A percentile compares a stretch with the other conserved stretches of the same genome.
These are phyloP conservation scores for Nepenthes alata DNA, from an alignment of 179 eudicot genomes.

Conservation along the genomic window DNA sequence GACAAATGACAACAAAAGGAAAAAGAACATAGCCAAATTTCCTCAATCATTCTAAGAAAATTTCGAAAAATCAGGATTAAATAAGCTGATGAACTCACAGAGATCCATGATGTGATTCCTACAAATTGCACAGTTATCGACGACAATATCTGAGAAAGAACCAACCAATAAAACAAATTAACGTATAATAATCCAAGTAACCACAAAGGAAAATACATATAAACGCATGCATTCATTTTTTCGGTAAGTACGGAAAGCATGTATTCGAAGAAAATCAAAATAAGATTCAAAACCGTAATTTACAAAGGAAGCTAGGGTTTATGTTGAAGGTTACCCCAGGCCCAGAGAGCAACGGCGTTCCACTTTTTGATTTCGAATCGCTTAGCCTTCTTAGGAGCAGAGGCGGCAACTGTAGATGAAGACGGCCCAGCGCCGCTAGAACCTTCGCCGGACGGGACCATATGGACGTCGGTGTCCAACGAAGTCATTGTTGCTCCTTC, in stretches of 20 bases:
- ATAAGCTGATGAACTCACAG: conserved; percentile 25
- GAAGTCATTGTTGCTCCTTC: background rate
- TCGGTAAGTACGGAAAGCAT: no score
- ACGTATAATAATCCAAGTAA: background rate
- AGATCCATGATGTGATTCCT: conserved; percentile 94
- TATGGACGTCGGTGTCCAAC: conserved; percentile 37
- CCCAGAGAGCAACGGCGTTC: conserved; percentile 96
- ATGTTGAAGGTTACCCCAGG: conserved; percentile 42
- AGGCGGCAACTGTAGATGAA: conserved; percentile 2
- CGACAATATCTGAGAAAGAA: conserved; percentile 59
- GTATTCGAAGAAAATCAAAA: background rate
- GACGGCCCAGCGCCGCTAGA: conserved; percentile 19
- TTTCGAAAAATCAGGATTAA: no score
- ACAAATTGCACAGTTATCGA: conserved; percentile 83
- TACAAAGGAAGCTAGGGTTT: background rate
- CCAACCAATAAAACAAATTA: background rate
- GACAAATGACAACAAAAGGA: no score
- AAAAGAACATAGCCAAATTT: no score
- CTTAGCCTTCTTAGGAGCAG: conserved; percentile 8
- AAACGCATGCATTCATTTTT: no score
- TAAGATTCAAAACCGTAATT: background rate
- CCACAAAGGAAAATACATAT: background rate
- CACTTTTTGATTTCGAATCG: conserved; percentile 79
- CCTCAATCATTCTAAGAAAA: no score
- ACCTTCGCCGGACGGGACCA: conserved; percentile 40